A percentile compares a stretch with the other conserved stretches of the same genome.
These are phyloP conservation scores for Botryotinia convoluta DNA, from an alignment of 2,329 filamentous ascomycete genomes.

Conservation along the genomic window DNA sequence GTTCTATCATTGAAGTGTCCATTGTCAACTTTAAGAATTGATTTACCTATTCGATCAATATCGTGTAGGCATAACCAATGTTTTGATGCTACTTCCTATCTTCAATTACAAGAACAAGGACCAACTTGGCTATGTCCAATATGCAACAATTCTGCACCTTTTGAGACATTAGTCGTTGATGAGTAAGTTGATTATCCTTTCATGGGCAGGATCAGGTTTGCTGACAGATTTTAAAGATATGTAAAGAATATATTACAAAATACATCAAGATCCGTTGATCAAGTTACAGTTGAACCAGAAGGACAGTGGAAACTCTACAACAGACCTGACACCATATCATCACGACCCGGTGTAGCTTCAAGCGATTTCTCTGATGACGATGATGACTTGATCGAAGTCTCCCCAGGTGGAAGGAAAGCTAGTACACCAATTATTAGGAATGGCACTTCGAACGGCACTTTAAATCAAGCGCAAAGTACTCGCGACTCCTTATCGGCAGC, in stretches of 20 bases:
- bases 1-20: constrained; percentile 92
- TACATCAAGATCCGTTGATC: constrained; percentile 69
- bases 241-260: constrained; percentile 80
- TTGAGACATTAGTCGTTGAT: constrained; percentile 80
- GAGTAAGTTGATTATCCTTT: constrained; percentile 55
- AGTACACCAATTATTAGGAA: constrained; percentile 29
- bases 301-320: constrained; percentile 64
- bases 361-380: constrained; percentile 41
- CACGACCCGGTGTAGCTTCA: constrained; percentile 29
- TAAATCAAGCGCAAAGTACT: constrained; percentile 24
- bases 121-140: constrained; percentile 97
- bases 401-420: constrained; percentile 34
- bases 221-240: constrained; percentile 54
- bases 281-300: constrained; percentile 86
- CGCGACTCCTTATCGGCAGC: constrained; percentile 40
- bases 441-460: constrained; percentile 28
- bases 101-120: constrained; percentile 92
- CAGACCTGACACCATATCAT: constrained; percentile 26
- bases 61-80: constrained; percentile 88
- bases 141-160: constrained; percentile 80
- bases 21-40: constrained; percentile 79
- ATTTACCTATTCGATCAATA: constrained; percentile 73
- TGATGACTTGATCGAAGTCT: constrained; percentile 52
- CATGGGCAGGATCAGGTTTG: constrained; percentile 21
- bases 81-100: constrained; percentile 88